Evolutionary conservation across 148 eudicot species (phyloP).

Genomic region (Spergularia bocconei): DNA sequence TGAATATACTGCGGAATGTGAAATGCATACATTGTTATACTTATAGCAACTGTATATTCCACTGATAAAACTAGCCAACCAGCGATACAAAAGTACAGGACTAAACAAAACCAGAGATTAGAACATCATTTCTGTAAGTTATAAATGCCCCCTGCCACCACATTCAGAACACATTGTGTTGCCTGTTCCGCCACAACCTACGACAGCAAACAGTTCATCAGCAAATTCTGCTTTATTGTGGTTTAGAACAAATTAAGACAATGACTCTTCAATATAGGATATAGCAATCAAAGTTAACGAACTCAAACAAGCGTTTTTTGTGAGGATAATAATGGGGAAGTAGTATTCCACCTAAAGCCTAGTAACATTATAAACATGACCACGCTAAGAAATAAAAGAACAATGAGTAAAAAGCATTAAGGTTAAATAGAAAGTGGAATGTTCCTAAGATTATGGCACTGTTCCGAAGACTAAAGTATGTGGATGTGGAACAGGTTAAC

Average conservation of each 20-base stretch:
- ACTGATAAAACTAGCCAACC: not conserved
- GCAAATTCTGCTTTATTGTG: not conserved
- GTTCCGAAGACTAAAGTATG: not conserved
- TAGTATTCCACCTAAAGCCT: not conserved
- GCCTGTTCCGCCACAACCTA: conserved; percentile 93
- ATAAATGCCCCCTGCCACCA: conserved; percentile 78
- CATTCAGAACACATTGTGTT: conserved; percentile 75
- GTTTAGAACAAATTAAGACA: not conserved
- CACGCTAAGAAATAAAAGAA: not conserved
- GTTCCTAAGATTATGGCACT: not conserved
- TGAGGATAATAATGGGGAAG: not conserved
- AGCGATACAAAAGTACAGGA: conserved; percentile 10
- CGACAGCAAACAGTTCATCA: conserved; percentile 20
- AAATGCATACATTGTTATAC: not conserved
- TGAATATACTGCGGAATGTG: not conserved
- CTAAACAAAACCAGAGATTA: conserved; percentile 1
- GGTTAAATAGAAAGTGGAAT: not conserved
- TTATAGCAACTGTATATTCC: not conserved
- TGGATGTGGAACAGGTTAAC: not conserved
- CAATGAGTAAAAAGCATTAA: not conserved
- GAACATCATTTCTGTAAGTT: not conserved
- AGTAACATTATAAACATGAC: not conserved
- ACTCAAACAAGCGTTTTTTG: not conserved
- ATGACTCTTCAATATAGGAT: not conserved
- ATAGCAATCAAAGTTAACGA: not conserved